These are phyloP conservation scores for Alternaria hordeiaustralica DNA, from an alignment of 2,329 filamentous ascomycete species.

Conservation along the genomic window DNA sequence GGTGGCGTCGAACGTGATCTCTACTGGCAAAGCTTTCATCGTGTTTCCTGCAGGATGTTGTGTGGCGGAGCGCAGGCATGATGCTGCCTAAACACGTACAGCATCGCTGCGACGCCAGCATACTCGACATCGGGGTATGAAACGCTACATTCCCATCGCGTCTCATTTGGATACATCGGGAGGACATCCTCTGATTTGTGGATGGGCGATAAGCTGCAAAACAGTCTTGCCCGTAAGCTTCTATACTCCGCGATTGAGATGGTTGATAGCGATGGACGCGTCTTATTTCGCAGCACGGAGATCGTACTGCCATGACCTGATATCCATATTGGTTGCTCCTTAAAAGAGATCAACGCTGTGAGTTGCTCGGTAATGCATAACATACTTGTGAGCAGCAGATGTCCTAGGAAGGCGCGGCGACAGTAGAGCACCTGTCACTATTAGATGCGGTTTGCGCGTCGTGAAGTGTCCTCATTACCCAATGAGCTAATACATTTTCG, in stretches of 20 bases:
- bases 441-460: neutral
- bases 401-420: neutral
- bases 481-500: neutral
- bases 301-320: neutral
- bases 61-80: no score
- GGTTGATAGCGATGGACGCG: neutral
- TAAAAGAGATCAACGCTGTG: rapidly evolving
- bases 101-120: no score
- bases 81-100: no score
- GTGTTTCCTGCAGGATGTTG: no score
- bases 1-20: no score
- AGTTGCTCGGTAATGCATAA: neutral
- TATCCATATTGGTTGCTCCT: neutral
- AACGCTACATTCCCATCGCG: no score
- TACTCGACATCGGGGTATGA: no score
- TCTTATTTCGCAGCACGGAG: neutral
- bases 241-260: neutral
- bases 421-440: neutral
- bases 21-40: no score
- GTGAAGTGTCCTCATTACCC: neutral
- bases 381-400: neutral
- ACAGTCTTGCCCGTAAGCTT: neutral
- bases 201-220: neutral
- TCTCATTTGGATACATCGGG: no score
- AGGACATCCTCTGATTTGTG: no score